Percentiles rank a stretch among this genome's conserved stretches.
Evolutionary conservation across 2,329 filamentous ascomycete species (phyloP).

Genomic region (Arthrobotrys sphaeroides): DNA sequence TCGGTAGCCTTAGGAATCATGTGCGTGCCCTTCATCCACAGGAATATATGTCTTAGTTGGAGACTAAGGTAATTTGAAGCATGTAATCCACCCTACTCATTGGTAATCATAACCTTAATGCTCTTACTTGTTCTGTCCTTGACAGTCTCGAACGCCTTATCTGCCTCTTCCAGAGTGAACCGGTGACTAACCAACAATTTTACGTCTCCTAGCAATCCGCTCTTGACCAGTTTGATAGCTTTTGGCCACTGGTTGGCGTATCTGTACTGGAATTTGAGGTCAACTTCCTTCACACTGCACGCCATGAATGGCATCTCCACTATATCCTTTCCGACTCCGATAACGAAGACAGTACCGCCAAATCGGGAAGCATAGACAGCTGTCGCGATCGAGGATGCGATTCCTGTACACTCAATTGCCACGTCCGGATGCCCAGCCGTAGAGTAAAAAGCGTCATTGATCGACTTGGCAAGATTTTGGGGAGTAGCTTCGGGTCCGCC

Average conservation of each 20-base stretch:
- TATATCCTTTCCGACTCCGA: constrained; percentile 93
- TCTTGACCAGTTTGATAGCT: constrained; percentile 86
- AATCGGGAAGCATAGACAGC: constrained; percentile 93
- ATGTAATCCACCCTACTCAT: constrained; percentile 40
- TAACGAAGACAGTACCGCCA: constrained; percentile 95
- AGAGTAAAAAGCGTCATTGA: constrained; percentile 68
- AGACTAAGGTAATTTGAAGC: not conserved
- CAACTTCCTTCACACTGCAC: constrained; percentile 87
- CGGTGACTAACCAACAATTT: constrained; percentile 86
- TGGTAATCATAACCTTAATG: constrained; percentile 98
- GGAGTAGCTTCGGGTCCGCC: constrained; percentile 64
- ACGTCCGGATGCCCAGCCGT: constrained; percentile 82
- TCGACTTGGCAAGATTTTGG: constrained; percentile 77
- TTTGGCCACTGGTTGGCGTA: constrained; percentile 86
- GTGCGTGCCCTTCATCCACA: constrained; percentile 8
- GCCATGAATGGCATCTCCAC: constrained; percentile 97
- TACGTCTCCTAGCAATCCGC: constrained; percentile 75
- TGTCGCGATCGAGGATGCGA: constrained; percentile 84
- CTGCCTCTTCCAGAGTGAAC: constrained; percentile 83
- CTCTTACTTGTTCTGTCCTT: constrained; percentile 87
- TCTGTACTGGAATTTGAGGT: constrained; percentile 95
- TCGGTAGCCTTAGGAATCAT: not conserved
- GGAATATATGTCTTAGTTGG: constrained; percentile 32
- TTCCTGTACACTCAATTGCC: constrained; percentile 91
- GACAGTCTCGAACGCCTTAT: constrained; percentile 89